phyloP scores from a whole-genome alignment of 257 asterid species.

The Fraxinus anomala region DNA sequence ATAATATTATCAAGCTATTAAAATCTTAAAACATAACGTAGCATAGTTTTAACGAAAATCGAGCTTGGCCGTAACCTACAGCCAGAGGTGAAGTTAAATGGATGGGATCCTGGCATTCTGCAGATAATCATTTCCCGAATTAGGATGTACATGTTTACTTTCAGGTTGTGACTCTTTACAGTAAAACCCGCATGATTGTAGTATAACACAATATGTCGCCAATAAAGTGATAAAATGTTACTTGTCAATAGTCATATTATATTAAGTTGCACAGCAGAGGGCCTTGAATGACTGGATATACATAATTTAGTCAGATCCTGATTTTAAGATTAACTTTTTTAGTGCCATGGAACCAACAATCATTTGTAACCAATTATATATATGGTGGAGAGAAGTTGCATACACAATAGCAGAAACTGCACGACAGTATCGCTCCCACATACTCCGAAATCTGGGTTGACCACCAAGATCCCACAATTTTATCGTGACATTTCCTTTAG shows the following conservation, averaged over 20 bases:
- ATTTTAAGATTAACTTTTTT: too few species aligned
- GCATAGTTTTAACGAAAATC: background rate
- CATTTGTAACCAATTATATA: background rate
- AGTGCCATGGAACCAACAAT: background rate
- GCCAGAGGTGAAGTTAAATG: background rate
- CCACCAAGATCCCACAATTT: slow-evolving; percentile 99
- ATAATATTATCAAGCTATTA: background rate
- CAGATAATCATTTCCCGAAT: background rate
- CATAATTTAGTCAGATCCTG: too few species aligned
- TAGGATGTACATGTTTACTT: background rate
- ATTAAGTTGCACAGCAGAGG: background rate
- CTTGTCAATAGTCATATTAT: too few species aligned
- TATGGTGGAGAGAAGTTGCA: slow-evolving; percentile 29
- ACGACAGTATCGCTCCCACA: slow-evolving; percentile 99
- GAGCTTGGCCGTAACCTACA: background rate
- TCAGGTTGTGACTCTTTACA: background rate
- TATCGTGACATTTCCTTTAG: slow-evolving; percentile 95
- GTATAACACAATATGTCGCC: background rate
- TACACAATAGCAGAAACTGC: slow-evolving; percentile 99
- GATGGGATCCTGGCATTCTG: background rate
- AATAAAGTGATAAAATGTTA: too few species aligned
- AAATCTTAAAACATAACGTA: background rate
- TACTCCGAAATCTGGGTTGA: slow-evolving; percentile 94
- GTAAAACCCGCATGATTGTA: background rate
- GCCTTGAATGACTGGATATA: slow-evolving; percentile 1